Percentiles rank a stretch among this genome's conserved stretches.
Conservation (phyloP, 805 yeast genomes). For the Wickerhamiella cacticola region DNA sequence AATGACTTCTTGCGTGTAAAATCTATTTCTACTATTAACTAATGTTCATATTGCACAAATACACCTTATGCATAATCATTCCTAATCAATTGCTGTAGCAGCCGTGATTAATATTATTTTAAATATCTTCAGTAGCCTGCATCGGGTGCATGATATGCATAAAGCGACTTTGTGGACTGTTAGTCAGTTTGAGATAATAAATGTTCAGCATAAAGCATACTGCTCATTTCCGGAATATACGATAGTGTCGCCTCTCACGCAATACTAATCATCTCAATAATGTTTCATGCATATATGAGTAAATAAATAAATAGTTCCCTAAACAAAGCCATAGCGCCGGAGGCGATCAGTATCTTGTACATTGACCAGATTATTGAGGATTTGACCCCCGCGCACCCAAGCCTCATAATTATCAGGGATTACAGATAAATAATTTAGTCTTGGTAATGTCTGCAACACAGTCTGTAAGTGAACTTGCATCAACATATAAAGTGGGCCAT, state of each 20-base stretch:
- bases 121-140: too few species aligned
- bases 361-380: neutral
- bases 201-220: too few species aligned
- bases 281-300: neutral
- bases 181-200: too few species aligned
- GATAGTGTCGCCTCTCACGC: neutral
- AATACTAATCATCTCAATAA: neutral
- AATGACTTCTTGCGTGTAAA: too few species aligned
- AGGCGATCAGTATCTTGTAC: neutral
- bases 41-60: too few species aligned
- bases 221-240: too few species aligned
- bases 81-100: too few species aligned
- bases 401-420: conserved; percentile 8
- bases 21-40: too few species aligned
- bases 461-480: conserved; percentile 2
- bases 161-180: too few species aligned
- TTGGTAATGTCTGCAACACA: neutral
- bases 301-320: neutral
- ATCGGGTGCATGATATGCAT: too few species aligned
- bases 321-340: conserved; percentile 7
- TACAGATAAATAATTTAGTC: neutral
- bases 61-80: too few species aligned
- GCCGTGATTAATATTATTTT: too few species aligned
- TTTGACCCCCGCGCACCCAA: neutral
- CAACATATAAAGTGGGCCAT: neutral